These are phyloP conservation scores for Termitomyces sp. DNA, from an alignment of 768 basidiomycete genomes.

Conservation along the genomic window DNA sequence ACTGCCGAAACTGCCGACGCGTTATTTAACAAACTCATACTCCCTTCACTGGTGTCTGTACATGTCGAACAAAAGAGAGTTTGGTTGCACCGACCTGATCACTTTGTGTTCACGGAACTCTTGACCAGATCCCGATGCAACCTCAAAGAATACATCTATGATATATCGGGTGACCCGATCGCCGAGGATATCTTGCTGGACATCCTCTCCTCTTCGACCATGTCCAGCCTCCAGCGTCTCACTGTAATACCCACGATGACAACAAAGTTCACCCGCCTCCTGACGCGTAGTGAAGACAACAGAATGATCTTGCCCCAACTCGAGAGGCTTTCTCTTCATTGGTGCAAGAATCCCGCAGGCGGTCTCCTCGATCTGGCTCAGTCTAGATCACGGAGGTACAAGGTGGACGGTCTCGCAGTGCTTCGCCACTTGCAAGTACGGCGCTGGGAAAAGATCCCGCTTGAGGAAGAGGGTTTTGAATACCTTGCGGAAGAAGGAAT, in stretches of 20 bases:
- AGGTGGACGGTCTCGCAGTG: background rate
- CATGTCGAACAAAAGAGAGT: background rate
- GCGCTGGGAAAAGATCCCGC: background rate
- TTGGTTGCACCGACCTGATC: background rate
- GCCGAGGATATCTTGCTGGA: constrained; percentile 1
- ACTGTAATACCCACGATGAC: background rate
- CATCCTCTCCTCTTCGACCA: background rate
- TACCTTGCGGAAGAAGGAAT: background rate
- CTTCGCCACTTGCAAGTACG: background rate
- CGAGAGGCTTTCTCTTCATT: background rate
- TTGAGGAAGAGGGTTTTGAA: background rate
- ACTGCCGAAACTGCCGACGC: background rate
- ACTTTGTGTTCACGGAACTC: background rate
- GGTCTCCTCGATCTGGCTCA: background rate
- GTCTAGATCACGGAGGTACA: background rate
- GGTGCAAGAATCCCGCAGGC: background rate
- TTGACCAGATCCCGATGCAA: constrained; percentile 2
- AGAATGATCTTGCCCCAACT: background rate
- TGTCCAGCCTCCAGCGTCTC: background rate
- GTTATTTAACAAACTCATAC: constrained; percentile 2
- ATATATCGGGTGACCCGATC: background rate
- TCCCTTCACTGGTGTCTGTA: constrained; percentile 1
- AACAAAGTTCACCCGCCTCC: background rate
- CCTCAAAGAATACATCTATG: constrained; percentile 1
- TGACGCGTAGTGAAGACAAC: background rate